Evolutionary conservation across 768 basidiomycete species (phyloP), one percentile per base, ranked within the genome.

Genomic region (Podaxis sp.): DNA sequence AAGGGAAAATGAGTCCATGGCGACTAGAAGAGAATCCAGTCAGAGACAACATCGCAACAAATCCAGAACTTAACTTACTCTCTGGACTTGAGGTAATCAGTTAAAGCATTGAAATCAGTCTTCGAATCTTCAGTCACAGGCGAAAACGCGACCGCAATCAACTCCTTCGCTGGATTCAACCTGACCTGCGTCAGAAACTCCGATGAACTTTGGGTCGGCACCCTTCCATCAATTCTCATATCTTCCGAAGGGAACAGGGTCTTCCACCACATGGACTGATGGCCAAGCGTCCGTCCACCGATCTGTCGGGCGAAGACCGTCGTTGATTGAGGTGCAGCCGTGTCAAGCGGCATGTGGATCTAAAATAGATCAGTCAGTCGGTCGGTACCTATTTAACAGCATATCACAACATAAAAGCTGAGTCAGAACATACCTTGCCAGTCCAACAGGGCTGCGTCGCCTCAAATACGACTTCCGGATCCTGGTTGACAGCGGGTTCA

Each of bases 1-100:
- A 94, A 8, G 93, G 93, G 65, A 94, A 93, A 19, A 93, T 84
- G 22, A 94, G 81, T 9, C 90, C 93, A 71, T 94, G 91, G 22
- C 93, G 93, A 56, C 93, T 94, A 70, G 12, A 72, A 65, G 52
- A 61, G 64, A 57, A 50, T 7, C 50, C 54, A 67, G 27, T 70
- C 37, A 68, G 57, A 41, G 2, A 63, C 29, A 43, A n/a, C 33
- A 52, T 17, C 29, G n/a, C 33, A 17, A 46, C 11, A 57, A 40
- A n/a, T 55, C 27, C 25, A 17, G 33, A 9, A 58, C 24, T 54
- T 40, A n/a, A 66, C 57, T 61, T 69, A 93, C 92, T 83, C 84
- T 79, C 92, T 93, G 1, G 80, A 80, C 40, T 88, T 79, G 55
- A 94, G 76, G 64, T 89, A 91, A 53, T 87, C 84, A 41, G 82